phyloP scores from a whole-genome alignment of 2,329 filamentous ascomycete species.

The Colletotrichum chrysophilum region DNA sequence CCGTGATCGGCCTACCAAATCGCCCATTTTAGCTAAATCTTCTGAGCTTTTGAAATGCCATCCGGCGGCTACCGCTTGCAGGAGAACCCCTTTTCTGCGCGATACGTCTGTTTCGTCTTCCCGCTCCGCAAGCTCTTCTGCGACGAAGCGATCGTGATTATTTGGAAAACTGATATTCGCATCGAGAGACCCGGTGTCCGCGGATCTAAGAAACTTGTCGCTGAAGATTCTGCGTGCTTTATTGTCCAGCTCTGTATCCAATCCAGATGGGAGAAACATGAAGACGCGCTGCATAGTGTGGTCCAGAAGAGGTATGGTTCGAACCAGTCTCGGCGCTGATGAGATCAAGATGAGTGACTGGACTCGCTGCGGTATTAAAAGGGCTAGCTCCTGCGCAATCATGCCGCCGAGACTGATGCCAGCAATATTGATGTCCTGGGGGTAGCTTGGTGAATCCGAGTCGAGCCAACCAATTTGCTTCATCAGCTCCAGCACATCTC shows the following conservation, averaged over 20 bases:
- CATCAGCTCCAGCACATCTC: constrained; percentile 64
- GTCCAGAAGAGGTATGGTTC: not conserved
- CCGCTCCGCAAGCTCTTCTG: constrained; percentile 1
- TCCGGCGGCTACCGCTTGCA: constrained; percentile 2
- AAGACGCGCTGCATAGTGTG: not conserved
- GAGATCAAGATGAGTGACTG: constrained; percentile 3
- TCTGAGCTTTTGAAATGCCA: constrained; percentile 4
- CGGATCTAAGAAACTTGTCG: not conserved
- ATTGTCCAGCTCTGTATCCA: not conserved
- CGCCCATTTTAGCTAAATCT: not conserved
- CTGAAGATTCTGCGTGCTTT: constrained; percentile 7
- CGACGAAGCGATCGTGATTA: constrained; percentile 6
- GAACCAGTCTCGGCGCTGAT: constrained; percentile 1
- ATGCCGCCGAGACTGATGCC: constrained; percentile 77
- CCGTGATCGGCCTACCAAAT: not conserved
- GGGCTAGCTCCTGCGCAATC: constrained; percentile 72
- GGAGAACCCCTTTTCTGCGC: not conserved
- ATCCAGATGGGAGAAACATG: not conserved
- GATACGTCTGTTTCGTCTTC: not conserved
- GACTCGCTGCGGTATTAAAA: constrained; percentile 30
- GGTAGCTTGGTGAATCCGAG: constrained; percentile 19
- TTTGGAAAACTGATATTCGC: not conserved
- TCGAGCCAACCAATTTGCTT: constrained; percentile 63
- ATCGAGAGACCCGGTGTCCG: not conserved
- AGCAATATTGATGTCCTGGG: constrained; percentile 60